phyloP scores from a whole-genome alignment of 345 rosid genomes.

The Mangifera indica region DNA sequence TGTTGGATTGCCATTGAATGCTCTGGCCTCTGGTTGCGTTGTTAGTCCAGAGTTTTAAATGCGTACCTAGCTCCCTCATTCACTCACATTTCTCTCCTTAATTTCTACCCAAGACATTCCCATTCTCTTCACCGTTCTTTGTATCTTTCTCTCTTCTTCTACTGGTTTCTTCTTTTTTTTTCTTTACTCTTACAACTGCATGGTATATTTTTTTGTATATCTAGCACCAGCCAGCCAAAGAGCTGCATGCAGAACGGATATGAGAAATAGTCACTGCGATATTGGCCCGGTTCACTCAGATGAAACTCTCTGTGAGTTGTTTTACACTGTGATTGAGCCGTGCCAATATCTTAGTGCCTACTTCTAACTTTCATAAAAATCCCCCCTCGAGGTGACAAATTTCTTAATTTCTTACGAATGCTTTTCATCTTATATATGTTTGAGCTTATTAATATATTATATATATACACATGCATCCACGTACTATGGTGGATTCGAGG shows the following conservation, averaged over 20 bases:
- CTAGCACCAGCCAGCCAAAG: background rate
- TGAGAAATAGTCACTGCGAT: conserved; percentile 46
- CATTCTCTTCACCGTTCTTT: conserved; percentile 1
- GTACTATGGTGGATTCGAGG: no score
- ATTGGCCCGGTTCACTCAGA: conserved; percentile 86
- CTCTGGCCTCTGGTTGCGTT: conserved; percentile 26
- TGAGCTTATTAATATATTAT: background rate
- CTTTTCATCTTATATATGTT: background rate
- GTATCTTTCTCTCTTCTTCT: background rate
- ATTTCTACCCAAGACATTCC: conserved; percentile 12
- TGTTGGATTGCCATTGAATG: conserved; percentile 33
- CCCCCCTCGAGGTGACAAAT: background rate
- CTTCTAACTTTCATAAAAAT: background rate
- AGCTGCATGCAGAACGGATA: background rate
- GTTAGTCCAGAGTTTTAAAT: conserved; percentile 35
- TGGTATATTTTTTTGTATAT: background rate
- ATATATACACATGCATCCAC: no score
- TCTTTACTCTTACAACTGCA: background rate
- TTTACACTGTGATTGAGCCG: conserved; percentile 69
- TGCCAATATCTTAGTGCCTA: conserved; percentile 69
- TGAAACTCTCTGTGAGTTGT: background rate
- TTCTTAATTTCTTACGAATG: background rate
- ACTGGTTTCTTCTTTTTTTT: background rate
- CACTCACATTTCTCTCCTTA: conserved; percentile 16
- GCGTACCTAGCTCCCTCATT: conserved; percentile 18